Evolutionary conservation across 306 rosid genomes (phyloP).

Genomic region (Corylus americana): DNA sequence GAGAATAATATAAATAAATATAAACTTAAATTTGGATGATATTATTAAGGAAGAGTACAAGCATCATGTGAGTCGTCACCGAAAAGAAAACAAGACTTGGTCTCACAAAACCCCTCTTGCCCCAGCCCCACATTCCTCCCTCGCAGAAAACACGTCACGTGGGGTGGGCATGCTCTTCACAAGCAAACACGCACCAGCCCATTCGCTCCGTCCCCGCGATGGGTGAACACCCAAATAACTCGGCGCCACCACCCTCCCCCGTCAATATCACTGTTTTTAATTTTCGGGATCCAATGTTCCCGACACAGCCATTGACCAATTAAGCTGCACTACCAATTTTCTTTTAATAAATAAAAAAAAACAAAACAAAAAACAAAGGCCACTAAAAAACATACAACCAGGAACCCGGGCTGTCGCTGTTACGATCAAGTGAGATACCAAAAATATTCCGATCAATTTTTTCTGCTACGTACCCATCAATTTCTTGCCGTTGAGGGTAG

Average conservation of each 20-base stretch:
- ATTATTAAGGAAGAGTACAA: not conserved
- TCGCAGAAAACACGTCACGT: slow-evolving; percentile 38
- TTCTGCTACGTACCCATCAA: not conserved
- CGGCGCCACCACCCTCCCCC: slow-evolving; percentile 22
- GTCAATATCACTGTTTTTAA: slow-evolving; percentile 30
- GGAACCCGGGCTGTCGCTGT: not conserved
- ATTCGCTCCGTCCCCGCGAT: slow-evolving; percentile 13
- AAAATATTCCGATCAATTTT: not conserved
- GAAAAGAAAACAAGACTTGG: not conserved
- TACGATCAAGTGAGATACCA: not conserved
- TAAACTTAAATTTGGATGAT: not conserved
- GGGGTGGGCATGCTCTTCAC: slow-evolving; percentile 36
- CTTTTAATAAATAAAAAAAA: no score
- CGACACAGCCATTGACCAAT: not conserved
- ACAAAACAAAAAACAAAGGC: not conserved
- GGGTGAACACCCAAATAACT: slow-evolving; percentile 15
- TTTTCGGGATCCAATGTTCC: slow-evolving; percentile 30
- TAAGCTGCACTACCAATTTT: not conserved
- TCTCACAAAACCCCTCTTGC: not conserved
- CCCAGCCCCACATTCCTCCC: slow-evolving; percentile 32
- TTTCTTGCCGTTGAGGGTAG: not conserved
- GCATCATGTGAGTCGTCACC: not conserved
- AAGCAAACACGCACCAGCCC: slow-evolving; percentile 21
- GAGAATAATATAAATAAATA: no score
- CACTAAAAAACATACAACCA: not conserved